Evolutionary conservation across 768 basidiomycete species (phyloP).

Genomic region (Sporobolomyces phaffii): DNA sequence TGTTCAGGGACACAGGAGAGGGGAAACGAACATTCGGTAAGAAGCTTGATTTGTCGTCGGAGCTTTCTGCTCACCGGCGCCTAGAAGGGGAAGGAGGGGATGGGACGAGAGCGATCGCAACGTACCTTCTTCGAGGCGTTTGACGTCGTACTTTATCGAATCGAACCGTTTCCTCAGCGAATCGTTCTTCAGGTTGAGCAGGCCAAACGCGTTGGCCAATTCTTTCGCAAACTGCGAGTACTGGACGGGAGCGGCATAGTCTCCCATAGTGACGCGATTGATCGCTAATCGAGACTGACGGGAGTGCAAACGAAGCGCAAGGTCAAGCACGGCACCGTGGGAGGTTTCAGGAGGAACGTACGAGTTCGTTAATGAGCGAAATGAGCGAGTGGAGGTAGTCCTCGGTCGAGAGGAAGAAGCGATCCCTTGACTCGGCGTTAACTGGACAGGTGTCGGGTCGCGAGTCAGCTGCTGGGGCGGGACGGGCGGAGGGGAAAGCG

Average conservation of each 20-base stretch:
- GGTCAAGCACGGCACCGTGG: too few species aligned
- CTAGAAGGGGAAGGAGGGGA: too few species aligned
- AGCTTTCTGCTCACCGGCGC: too few species aligned
- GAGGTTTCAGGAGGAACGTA: slow-evolving; percentile 22
- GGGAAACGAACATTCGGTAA: too few species aligned
- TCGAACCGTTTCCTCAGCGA: slow-evolving; percentile 48
- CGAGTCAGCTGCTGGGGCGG: neutral
- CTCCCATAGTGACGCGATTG: slow-evolving; percentile 47
- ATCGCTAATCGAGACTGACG: slow-evolving; percentile 39
- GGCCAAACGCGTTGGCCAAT: slow-evolving; percentile 43
- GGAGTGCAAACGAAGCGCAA: neutral
- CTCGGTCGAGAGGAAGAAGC: slow-evolving; percentile 47
- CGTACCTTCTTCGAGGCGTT: slow-evolving; percentile 47
- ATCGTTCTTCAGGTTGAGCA: slow-evolving; percentile 51
- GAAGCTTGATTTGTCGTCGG: too few species aligned
- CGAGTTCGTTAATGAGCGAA: slow-evolving; percentile 48
- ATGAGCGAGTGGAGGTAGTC: slow-evolving; percentile 51
- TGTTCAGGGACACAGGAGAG: too few species aligned
- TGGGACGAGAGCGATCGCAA: too few species aligned
- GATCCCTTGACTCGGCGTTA: slow-evolving; percentile 42
- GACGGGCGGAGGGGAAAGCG: neutral
- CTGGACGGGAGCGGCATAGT: slow-evolving; percentile 47
- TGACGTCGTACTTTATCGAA: slow-evolving; percentile 50
- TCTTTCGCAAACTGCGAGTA: slow-evolving; percentile 50
- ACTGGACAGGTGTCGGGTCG: slow-evolving; percentile 35